These are phyloP conservation scores for Neopestalotiopsis sp. DNA, from an alignment of 2,329 filamentous ascomycete genomes.

Conservation along the genomic window DNA sequence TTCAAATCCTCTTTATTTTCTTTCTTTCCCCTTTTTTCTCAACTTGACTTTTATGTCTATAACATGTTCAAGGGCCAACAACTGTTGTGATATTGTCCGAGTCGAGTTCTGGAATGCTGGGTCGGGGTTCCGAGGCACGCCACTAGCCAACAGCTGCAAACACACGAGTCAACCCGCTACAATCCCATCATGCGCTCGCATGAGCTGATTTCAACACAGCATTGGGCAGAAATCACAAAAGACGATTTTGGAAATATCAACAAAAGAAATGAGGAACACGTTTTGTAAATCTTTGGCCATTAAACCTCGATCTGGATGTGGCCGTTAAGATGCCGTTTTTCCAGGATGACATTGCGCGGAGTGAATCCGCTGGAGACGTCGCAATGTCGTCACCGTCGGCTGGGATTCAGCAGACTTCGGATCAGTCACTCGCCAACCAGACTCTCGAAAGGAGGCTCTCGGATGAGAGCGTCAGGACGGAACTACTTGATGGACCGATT, in stretches of 20 bases:
- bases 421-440: conserved; percentile 4
- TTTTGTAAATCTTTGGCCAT: not conserved
- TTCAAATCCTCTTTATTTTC: not conserved
- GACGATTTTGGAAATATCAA: conserved; percentile 16
- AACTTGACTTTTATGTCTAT: not conserved
- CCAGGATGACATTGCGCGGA: conserved; percentile 53
- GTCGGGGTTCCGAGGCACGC: not conserved
- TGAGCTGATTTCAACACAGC: not conserved
- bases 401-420: conserved; percentile 19
- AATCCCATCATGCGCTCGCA: not conserved
- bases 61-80: not conserved
- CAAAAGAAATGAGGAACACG: not conserved
- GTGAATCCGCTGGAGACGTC: conserved; percentile 31
- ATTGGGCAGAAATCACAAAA: conserved; percentile 6
- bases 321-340: conserved; percentile 60
- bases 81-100: not conserved
- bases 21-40: not conserved
- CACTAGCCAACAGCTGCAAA: not conserved
- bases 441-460: conserved; percentile 47
- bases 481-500: conserved; percentile 64
- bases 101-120: not conserved
- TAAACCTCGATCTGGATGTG: conserved; percentile 12
- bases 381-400: conserved; percentile 29
- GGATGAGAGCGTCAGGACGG: conserved; percentile 65
- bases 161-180: conserved; percentile 22